Evolutionary conservation across 2,329 filamentous ascomycete genomes (phyloP), one percentile per base, ranked within the genome.

Genomic region (Pseudocercospora musae): DNA sequence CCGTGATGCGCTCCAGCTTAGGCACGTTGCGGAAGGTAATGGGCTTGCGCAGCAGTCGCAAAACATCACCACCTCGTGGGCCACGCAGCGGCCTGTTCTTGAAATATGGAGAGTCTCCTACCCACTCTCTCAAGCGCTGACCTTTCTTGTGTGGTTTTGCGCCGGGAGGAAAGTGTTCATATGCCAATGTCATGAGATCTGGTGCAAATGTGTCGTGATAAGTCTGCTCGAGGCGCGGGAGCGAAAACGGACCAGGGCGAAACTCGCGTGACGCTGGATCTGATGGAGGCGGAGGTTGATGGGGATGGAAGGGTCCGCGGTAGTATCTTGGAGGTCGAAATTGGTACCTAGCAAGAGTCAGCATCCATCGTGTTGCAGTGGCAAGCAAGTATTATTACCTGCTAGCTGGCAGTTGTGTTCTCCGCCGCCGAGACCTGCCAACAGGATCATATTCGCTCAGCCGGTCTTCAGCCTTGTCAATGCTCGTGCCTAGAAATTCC

Each of bases 281-380:
- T 66, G 93, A 95, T 57, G 88, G 85, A 42, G 87, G 84, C n/a
- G 92, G 94, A 62, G 92, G 90, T 80, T 96, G 92, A 72, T 97
- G 87, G 56, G 95, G 95, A 76, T 98, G 93, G 23, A 98, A 84
- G 67, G 93, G 93, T 60, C 95, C 95, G 73, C 94, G 91, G 78
- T 96, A 88, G 84, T 93, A 99, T 80, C 94, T 95, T 66, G 95
- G 95, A 56, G 94, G 89, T 68, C 93, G 92, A 78, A 90, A 98
- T 78, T 96, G 91, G 80, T 98, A 99, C 84, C 94, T 96, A 65
- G 27, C 64, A 56, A 57, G 18, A 27, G 25, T 56, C 25, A 61
- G 55, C 23, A 37, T 42, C 27, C 21, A 18, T 44, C 57, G 37
- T 9, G 7, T 10, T 29, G 25, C 21, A 10, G 15, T 15, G 27